Conservation (phyloP, 2,329 filamentous ascomycete genomes). For the Stagonosporopsis rhizophila region DNA sequence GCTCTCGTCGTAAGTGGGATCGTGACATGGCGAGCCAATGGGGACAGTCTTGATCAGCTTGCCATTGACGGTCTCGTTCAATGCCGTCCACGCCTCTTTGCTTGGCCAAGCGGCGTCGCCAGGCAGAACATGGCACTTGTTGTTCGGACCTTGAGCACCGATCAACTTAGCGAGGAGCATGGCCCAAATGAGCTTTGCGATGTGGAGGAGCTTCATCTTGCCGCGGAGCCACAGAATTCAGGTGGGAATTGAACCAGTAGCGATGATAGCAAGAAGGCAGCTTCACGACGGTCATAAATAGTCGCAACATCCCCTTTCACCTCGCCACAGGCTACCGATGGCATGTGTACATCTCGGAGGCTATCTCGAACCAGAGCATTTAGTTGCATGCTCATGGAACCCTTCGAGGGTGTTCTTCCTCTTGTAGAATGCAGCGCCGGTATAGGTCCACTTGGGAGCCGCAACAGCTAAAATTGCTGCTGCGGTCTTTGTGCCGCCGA, state of each 20-base stretch:
- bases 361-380: constrained; percentile 12
- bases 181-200: constrained; percentile 18
- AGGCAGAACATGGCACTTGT: constrained; percentile 30
- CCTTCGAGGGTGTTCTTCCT: constrained; percentile 15
- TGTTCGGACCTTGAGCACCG: constrained; percentile 1
- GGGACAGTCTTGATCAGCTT: constrained; percentile 50
- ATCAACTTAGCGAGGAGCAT: constrained; percentile 13
- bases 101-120: constrained; percentile 48
- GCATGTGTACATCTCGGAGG: constrained; percentile 12
- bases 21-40: constrained; percentile 49
- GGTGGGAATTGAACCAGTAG: constrained; percentile 2
- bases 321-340: constrained; percentile 13
- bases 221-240: neutral
- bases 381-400: neutral
- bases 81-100: constrained; percentile 37
- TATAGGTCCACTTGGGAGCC: constrained; percentile 11
- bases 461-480: neutral
- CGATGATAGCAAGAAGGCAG: constrained; percentile 7
- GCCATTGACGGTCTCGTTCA: constrained; percentile 50
- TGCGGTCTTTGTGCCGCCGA: neutral
- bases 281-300: constrained; percentile 14
- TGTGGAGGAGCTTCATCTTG: constrained; percentile 22
- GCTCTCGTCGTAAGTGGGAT: constrained; percentile 25
- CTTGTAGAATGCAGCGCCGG: constrained; percentile 16
- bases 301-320: constrained; percentile 9